Evolutionary conservation across 495 filamentous ascomycete genomes (phyloP).

Genomic region (Hypoxylon lienhwacheense): DNA sequence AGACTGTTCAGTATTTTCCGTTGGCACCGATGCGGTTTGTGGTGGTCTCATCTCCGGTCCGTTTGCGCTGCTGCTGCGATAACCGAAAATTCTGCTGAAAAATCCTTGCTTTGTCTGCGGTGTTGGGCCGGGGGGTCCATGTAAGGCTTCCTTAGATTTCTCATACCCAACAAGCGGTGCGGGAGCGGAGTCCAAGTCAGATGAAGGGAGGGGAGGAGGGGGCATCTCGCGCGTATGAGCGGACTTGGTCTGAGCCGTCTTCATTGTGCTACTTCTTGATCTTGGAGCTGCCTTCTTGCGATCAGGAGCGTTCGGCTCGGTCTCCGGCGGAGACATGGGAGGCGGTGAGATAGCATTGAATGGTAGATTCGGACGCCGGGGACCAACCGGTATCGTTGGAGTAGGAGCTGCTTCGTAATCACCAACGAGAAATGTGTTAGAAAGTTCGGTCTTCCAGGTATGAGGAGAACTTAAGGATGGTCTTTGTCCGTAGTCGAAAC

Average conservation of each 20-base stretch:
- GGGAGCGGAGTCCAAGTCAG: conserved; percentile 52
- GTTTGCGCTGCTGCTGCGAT: conserved; percentile 45
- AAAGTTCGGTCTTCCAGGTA: conserved; percentile 51
- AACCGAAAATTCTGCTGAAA: conserved; percentile 85
- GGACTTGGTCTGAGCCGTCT: conserved; percentile 36
- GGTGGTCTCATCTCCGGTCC: conserved; percentile 31
- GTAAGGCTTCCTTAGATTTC: conserved; percentile 54
- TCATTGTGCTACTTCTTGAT: conserved; percentile 55
- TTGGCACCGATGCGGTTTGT: conserved; percentile 35
- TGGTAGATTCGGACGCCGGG: conserved; percentile 57
- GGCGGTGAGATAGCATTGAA: conserved; percentile 41
- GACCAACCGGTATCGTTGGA: conserved; percentile 82
- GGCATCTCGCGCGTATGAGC: conserved; percentile 36
- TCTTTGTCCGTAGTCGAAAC: conserved; percentile 69
- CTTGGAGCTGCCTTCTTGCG: conserved; percentile 67
- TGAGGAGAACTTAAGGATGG: conserved; percentile 36
- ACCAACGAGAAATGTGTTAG: conserved; percentile 51
- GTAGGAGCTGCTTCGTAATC: conserved; percentile 84
- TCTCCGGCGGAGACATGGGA: conserved; percentile 43
- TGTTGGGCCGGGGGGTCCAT: conserved; percentile 33
- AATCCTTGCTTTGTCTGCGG: conserved; percentile 69
- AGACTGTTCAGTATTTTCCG: conserved; percentile 13
- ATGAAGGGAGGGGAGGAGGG: conserved; percentile 38
- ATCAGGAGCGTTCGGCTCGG: conserved; percentile 44
- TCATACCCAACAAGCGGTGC: conserved; percentile 60